Evolutionary conservation across 192 early-diverging fungal species (phyloP), one percentile per base, ranked within the genome.

Genomic region (Borealophlyctis nickersoniae): DNA sequence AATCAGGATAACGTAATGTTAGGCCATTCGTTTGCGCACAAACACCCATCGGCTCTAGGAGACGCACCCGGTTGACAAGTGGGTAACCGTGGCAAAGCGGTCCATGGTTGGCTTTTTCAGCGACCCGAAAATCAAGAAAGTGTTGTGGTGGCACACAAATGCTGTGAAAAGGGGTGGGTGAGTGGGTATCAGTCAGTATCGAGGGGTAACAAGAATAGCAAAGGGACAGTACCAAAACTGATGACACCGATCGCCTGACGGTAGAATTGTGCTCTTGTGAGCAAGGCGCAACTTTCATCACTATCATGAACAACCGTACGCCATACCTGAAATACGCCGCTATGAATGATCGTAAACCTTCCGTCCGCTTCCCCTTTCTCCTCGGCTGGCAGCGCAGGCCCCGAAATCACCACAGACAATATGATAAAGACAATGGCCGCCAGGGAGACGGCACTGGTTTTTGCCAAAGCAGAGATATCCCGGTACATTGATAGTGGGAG

Each of bases 61-160:
- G 4, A 22, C 51, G 36, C 73, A 72, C 75, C 73, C 68, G 22
- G 92, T 91, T 4, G 90, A 90, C 56, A 90, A 73, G 61, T 90
- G 90, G 0, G 93, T 91, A 0, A 96, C 91, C 1, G 82, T 72
- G 36, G 88, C 88, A 72, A 94, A 91, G 23, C 92, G 84, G 61
- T 93, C 88, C 35, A 95, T 76, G 32, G 91, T 91, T 0, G 93
- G 93, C 54, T 89, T 89, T 39, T 83, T 77, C 45, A 95, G 70
- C 7, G 92, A 91, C 11, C 87, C 88, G 70, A 89, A 92, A 54
- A 96, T 96, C 68, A 96, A 78, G 65, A 95, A 93, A 34, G 89
- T 91, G 71, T 95, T 96, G 76, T 96, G 94, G 67, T 96, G 94
- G 62, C 94, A 96, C 26, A 96, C 94, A 80, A 94, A 96, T 0